Percentiles rank a stretch among this genome's conserved stretches.
These are phyloP conservation scores for Aspergillus felis DNA, from an alignment of 2,329 filamentous ascomycete genomes.

Conservation along the genomic window DNA sequence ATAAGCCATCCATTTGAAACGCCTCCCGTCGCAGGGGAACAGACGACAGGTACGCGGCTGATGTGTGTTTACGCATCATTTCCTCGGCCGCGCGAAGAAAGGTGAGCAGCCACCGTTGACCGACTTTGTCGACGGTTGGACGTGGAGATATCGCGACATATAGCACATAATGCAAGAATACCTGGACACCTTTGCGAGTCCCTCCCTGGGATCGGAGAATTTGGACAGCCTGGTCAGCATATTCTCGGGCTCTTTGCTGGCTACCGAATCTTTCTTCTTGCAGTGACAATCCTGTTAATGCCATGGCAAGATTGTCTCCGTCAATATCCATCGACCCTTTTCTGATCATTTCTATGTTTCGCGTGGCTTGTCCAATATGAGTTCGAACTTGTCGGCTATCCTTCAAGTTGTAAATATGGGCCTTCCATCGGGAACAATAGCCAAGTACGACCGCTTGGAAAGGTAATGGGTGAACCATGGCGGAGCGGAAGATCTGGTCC, in stretches of 20 bases:
- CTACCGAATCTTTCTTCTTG: constrained; percentile 38
- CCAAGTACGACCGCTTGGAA: constrained; percentile 36
- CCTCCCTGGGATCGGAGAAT: constrained; percentile 28
- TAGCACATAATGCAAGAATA: constrained; percentile 34
- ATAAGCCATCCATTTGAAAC: constrained; percentile 36
- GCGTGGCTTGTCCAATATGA: constrained; percentile 25
- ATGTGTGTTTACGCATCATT: constrained; percentile 30
- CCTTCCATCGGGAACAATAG: constrained; percentile 37
- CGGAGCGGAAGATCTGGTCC: constrained; percentile 30
- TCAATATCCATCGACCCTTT: constrained; percentile 18
- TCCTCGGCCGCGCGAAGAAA: constrained; percentile 35
- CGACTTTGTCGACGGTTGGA: constrained; percentile 11
- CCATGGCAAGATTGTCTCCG: constrained; percentile 30
- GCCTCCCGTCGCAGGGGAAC: constrained; percentile 27
- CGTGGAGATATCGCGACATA: constrained; percentile 25
- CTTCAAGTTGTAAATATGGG: constrained; percentile 20
- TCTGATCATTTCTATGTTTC: constrained; percentile 26
- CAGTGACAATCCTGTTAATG: constrained; percentile 33
- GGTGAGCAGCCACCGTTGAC: constrained; percentile 27
- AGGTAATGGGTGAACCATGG: constrained; percentile 31
- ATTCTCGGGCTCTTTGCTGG: constrained; percentile 22
- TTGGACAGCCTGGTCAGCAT: constrained; percentile 30
- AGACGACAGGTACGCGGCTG: constrained; percentile 21
- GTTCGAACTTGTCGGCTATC: constrained; percentile 23
- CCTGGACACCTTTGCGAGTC: constrained; percentile 20